These are phyloP conservation scores for Serendipita sp. DNA, from an alignment of 768 basidiomycete species.

Conservation along the genomic window DNA sequence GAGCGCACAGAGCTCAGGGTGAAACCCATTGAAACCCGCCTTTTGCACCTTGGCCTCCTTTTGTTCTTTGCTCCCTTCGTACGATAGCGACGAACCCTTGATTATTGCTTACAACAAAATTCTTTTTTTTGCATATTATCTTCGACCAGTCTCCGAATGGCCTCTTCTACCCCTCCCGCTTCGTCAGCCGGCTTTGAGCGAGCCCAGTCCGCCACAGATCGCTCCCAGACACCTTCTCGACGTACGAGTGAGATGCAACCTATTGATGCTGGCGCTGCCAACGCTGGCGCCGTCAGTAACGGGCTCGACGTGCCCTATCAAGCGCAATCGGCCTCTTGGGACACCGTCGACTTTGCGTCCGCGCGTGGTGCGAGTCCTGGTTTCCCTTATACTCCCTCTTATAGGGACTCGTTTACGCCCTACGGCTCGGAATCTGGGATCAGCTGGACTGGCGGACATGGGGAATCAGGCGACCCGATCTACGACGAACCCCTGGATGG, in stretches of 20 bases:
- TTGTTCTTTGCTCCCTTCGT: too few relatives aligned
- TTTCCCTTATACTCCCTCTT: not conserved
- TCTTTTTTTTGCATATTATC: too few relatives aligned
- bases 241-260: not conserved
- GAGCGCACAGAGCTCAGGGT: too few relatives aligned
- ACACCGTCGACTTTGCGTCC: conserved; percentile 3
- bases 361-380: conserved; percentile 1
- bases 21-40: too few relatives aligned
- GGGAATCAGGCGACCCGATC: not conserved
- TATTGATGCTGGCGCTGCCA: not conserved
- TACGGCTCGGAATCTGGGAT: conserved; percentile 3
- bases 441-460: conserved; percentile 2
- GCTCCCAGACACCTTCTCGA: not conserved
- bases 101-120: too few relatives aligned
- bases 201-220: not conserved
- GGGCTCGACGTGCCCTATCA: conserved; percentile 2
- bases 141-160: too few relatives aligned
- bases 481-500: conserved; percentile 2
- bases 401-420: conserved; percentile 2
- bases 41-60: too few relatives aligned
- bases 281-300: not conserved
- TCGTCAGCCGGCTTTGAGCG: not conserved
- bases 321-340: not conserved
- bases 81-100: too few relatives aligned
- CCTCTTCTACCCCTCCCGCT: not conserved